These are phyloP conservation scores for Penicillium bovifimosum DNA, from an alignment of 495 filamentous ascomycete genomes.

Conservation along the genomic window DNA sequence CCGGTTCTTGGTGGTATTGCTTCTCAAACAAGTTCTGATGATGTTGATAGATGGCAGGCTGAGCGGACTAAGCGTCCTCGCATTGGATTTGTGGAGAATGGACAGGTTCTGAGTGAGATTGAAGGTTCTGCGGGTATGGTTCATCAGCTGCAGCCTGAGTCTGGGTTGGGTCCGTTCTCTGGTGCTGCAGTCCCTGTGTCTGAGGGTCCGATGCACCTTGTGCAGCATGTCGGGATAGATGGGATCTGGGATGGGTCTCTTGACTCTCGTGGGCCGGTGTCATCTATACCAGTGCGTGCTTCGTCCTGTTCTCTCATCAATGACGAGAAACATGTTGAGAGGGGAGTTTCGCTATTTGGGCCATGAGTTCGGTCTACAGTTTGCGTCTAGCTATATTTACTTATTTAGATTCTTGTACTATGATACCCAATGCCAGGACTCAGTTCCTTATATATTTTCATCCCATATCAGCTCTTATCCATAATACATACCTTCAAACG, in stretches of 20 bases:
- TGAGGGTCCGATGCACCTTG: neutral
- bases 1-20: too few relatives aligned
- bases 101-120: neutral
- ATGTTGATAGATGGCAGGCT: neutral
- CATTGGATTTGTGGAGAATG: constrained; percentile 12
- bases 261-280: neutral
- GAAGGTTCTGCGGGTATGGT: neutral
- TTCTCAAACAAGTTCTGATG: constrained; percentile 12
- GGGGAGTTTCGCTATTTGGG: neutral
- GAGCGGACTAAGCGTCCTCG: constrained; percentile 12
- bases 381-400: neutral
- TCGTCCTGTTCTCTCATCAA: neutral
- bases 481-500: too few relatives aligned
- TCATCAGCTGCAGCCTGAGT: neutral
- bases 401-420: neutral
- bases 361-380: neutral
- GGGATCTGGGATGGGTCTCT: neutral
- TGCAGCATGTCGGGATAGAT: neutral
- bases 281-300: neutral
- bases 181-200: neutral
- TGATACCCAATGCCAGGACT: neutral
- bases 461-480: too few relatives aligned
- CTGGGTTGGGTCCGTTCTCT: neutral
- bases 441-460: too few relatives aligned
- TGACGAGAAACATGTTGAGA: neutral